These are phyloP conservation scores for Rhynchosporium graminicola DNA, from an alignment of 2,329 filamentous ascomycete genomes.

Conservation along the genomic window DNA sequence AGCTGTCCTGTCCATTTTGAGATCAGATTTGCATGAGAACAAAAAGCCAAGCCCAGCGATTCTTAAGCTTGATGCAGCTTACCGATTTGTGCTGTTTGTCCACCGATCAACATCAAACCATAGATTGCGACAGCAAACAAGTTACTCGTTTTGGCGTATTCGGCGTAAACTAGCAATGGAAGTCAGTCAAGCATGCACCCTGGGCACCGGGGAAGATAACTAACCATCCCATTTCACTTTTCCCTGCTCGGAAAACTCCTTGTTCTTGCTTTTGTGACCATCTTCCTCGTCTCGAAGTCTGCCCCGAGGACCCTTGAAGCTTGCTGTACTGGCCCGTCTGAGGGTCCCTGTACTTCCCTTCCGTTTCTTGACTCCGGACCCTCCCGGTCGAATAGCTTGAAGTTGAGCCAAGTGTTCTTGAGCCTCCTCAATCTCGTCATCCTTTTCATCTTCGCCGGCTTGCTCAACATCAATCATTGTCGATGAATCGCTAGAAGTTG, in stretches of 20 bases:
- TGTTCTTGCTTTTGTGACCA: constrained; percentile 69
- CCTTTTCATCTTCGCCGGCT: constrained; percentile 54
- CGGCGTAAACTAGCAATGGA: constrained; percentile 66
- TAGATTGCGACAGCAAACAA: constrained; percentile 81
- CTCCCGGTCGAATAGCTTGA: constrained; percentile 66
- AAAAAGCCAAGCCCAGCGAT: neutral
- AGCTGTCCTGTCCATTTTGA: constrained; percentile 4
- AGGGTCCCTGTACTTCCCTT: constrained; percentile 76
- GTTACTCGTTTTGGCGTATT: constrained; percentile 96
- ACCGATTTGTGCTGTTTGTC: constrained; percentile 82
- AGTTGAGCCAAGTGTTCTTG: constrained; percentile 77
- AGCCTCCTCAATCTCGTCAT: constrained; percentile 69
- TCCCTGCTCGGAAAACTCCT: constrained; percentile 89
- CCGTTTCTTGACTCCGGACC: constrained; percentile 54
- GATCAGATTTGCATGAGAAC: constrained; percentile 21
- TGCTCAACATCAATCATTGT: constrained; percentile 56
- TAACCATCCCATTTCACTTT: constrained; percentile 88
- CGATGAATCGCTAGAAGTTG: constrained; percentile 56
- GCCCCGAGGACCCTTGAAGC: constrained; percentile 81
- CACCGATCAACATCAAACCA: constrained; percentile 70
- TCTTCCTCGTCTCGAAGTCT: constrained; percentile 85
- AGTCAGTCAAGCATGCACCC: constrained; percentile 28
- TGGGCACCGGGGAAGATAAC: constrained; percentile 23
- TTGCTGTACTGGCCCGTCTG: constrained; percentile 87
- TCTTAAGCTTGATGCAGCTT: constrained; percentile 37